Conservation (phyloP, 768 basidiomycete species). For the Phanerochaete carnosa region DNA sequence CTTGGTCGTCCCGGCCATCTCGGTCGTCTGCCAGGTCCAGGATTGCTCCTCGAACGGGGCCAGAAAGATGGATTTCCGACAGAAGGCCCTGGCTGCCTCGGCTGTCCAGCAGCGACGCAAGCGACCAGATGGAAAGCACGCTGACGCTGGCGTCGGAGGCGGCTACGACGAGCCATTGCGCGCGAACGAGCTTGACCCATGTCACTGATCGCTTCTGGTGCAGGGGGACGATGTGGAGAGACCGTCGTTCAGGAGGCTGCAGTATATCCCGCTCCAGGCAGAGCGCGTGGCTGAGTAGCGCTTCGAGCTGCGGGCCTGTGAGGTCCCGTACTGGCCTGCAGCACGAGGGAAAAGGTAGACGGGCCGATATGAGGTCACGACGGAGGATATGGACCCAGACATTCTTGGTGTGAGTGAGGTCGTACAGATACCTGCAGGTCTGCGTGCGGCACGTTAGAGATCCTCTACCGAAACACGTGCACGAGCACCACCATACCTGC, state of each 20-base stretch:
- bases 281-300: not conserved
- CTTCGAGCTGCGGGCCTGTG: not conserved
- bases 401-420: not conserved
- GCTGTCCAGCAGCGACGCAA: not conserved
- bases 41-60: not conserved
- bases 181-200: not conserved
- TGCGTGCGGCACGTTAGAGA: not conserved
- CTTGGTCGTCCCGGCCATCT: not conserved
- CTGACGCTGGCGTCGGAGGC: not conserved
- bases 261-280: not conserved
- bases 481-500: not conserved
- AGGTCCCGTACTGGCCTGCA: not conserved
- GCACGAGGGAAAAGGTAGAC: not conserved
- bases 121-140: not conserved
- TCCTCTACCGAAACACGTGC: not conserved
- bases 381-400: not conserved
- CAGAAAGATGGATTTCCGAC: not conserved
- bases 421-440: not conserved
- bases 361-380: not conserved
- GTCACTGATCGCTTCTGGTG: not conserved
- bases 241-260: no score
- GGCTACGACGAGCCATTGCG: not conserved
- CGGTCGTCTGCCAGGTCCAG: not conserved
- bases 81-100: not conserved
- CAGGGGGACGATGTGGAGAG: not conserved